A percentile compares a stretch with the other conserved stretches of the same genome.
phyloP scores from a whole-genome alignment of 2,329 filamentous ascomycete species.

The Aspergillus nomiae region DNA sequence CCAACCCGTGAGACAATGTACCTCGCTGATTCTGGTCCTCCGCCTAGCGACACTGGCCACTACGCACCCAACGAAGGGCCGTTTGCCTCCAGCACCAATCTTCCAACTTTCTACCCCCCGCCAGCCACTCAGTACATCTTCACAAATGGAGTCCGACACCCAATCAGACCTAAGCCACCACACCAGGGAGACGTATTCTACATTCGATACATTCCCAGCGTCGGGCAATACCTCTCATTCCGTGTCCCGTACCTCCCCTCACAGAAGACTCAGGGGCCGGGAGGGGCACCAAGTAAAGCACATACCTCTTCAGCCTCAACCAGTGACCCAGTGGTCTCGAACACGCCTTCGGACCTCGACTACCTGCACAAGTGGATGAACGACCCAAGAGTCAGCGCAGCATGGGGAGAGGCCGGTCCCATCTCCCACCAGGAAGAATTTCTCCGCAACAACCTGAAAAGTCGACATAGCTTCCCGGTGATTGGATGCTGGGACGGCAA shows the following conservation, averaged over 20 bases:
- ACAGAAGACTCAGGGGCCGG: constrained; percentile 52
- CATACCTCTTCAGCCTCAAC: neutral
- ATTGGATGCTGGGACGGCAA: constrained; percentile 94
- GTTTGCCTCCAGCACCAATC: constrained; percentile 62
- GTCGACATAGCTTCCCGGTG: constrained; percentile 79
- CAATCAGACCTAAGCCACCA: constrained; percentile 82
- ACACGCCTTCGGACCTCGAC: constrained; percentile 58
- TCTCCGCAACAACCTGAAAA: constrained; percentile 65
- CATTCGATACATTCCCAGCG: constrained; percentile 77
- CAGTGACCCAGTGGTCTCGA: constrained; percentile 41
- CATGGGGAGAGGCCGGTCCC: constrained; percentile 73
- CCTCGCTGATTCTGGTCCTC: constrained; percentile 7
- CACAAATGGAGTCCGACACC: constrained; percentile 79
- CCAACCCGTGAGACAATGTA: constrained; percentile 43
- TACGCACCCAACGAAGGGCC: constrained; percentile 33
- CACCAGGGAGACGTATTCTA: constrained; percentile 92
- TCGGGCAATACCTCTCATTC: constrained; percentile 84
- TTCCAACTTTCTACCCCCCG: constrained; percentile 90
- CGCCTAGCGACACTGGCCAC: constrained; percentile 7
- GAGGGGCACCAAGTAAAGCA: constrained; percentile 20
- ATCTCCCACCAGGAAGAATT: constrained; percentile 65
- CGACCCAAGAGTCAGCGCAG: constrained; percentile 76
- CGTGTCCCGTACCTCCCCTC: constrained; percentile 70
- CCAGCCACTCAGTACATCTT: constrained; percentile 78
- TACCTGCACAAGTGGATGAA: constrained; percentile 88